These are phyloP conservation scores for Ogataea salicorniae DNA, from an alignment of 805 yeast species.

Conservation along the genomic window DNA sequence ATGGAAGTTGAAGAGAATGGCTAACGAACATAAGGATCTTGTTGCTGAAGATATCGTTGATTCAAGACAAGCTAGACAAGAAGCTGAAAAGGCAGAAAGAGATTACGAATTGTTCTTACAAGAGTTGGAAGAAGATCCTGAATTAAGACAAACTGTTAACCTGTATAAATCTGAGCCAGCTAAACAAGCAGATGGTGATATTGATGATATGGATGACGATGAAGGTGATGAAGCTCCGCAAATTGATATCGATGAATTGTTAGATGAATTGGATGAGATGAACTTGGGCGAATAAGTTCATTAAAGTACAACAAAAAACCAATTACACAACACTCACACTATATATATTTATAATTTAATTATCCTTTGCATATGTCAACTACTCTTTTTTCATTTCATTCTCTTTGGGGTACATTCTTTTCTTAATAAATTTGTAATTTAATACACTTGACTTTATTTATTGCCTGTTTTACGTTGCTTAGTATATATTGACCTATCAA, in stretches of 20 bases:
- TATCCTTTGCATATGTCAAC: neutral
- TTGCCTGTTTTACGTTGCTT: too few relatives aligned
- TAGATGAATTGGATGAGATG: conserved; percentile 94
- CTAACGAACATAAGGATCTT: conserved; percentile 86
- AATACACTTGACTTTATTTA: too few relatives aligned
- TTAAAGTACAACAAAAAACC: neutral
- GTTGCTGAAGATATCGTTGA: conserved; percentile 54
- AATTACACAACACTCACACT: neutral
- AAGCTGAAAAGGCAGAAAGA: conserved; percentile 84
- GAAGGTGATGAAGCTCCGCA: conserved; percentile 84
- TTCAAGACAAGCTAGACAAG: conserved; percentile 77
- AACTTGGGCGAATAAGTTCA: conserved; percentile 54
- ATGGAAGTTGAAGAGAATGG: conserved; percentile 97
- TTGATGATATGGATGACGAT: conserved; percentile 41
- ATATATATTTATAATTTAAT: neutral
- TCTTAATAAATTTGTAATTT: too few relatives aligned
- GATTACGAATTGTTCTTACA: conserved; percentile 95
- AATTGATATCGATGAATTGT: conserved; percentile 83
- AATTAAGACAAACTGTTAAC: conserved; percentile 85
- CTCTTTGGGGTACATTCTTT: too few relatives aligned
- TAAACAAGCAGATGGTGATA: conserved; percentile 33
- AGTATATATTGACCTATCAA: too few relatives aligned
- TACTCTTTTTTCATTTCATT: neutral
- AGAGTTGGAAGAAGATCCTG: conserved; percentile 95
- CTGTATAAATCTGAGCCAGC: conserved; percentile 62